phyloP scores from a whole-genome alignment of 73 alveolate genomes.

The Paraurostyla sp. region DNA sequence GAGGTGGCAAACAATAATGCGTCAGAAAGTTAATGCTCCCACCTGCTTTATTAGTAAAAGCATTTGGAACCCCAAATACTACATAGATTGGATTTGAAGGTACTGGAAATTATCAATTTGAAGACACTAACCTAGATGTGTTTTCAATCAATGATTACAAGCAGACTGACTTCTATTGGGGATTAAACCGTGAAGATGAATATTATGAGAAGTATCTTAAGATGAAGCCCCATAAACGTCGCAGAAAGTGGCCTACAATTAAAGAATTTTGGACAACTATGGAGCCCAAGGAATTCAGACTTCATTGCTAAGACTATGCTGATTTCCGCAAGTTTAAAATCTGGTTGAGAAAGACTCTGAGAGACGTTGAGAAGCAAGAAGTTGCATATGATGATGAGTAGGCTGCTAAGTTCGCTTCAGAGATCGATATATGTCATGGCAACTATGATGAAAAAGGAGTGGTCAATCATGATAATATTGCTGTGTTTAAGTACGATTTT shows the following conservation, averaged over 20 bases:
- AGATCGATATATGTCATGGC: conserved; percentile 27
- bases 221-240: neutral
- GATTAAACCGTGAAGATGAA: conserved; percentile 34
- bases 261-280: conserved; percentile 39
- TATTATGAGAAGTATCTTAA: conserved; percentile 22
- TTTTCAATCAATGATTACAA: conserved; percentile 28
- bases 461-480: neutral
- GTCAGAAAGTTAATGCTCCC: conserved; percentile 1
- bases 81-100: neutral
- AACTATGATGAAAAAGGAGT: neutral
- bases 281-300: conserved; percentile 8
- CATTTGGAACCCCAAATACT: conserved; percentile 42
- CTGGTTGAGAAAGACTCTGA: conserved; percentile 22
- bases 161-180: conserved; percentile 22
- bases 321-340: conserved; percentile 50
- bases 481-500: conserved; percentile 5
- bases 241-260: conserved; percentile 42
- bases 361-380: neutral
- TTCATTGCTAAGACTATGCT: conserved; percentile 17
- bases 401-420: neutral
- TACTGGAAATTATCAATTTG: conserved; percentile 57
- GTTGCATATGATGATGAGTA: neutral
- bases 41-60: conserved; percentile 38
- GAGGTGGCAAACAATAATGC: neutral
- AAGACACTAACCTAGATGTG: conserved; percentile 58